Conservation (phyloP, 805 yeast species). For the Ogataea siamensis region DNA sequence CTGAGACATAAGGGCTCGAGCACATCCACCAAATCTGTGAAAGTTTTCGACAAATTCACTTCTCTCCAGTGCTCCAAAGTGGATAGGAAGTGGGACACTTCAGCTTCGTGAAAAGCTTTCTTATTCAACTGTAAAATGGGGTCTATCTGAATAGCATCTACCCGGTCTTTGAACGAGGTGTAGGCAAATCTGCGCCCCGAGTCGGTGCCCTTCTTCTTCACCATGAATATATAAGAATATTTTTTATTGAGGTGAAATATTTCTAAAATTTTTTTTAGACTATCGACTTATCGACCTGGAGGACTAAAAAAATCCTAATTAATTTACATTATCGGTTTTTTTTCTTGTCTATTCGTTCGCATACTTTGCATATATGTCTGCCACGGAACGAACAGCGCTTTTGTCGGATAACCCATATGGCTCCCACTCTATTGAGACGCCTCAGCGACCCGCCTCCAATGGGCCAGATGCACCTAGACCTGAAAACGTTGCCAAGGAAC, state of each 20-base stretch:
- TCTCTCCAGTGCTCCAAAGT: conserved; percentile 87
- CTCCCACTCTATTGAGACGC: background rate
- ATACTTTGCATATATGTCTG: conserved; percentile 7
- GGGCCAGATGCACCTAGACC: conserved; percentile 8
- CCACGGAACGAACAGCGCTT: conserved; percentile 28
- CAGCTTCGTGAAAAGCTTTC: conserved; percentile 68
- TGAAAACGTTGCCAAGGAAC: conserved; percentile 31
- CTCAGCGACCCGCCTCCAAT: conserved; percentile 2
- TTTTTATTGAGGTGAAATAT: background rate
- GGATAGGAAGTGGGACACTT: conserved; percentile 73
- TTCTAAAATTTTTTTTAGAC: conserved; percentile 12
- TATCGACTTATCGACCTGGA: conserved; percentile 8
- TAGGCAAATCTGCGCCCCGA: conserved; percentile 62
- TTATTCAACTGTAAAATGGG: conserved; percentile 52
- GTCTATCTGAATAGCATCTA: conserved; percentile 81
- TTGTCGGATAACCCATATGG: conserved; percentile 35
- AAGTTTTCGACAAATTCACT: conserved; percentile 71
- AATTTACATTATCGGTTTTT: background rate
- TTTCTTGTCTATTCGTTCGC: background rate
- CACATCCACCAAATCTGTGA: conserved; percentile 58
- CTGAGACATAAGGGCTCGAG: conserved; percentile 60
- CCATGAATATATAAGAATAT: conserved; percentile 23
- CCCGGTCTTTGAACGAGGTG: conserved; percentile 77
- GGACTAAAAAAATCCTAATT: conserved; percentile 5
- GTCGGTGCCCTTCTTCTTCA: conserved; percentile 43